Percentiles rank a stretch among this genome's conserved stretches.
These are phyloP conservation scores for Ophiocordyceps camponoti-saundersi DNA, from an alignment of 2,329 filamentous ascomycete genomes.

Conservation along the genomic window DNA sequence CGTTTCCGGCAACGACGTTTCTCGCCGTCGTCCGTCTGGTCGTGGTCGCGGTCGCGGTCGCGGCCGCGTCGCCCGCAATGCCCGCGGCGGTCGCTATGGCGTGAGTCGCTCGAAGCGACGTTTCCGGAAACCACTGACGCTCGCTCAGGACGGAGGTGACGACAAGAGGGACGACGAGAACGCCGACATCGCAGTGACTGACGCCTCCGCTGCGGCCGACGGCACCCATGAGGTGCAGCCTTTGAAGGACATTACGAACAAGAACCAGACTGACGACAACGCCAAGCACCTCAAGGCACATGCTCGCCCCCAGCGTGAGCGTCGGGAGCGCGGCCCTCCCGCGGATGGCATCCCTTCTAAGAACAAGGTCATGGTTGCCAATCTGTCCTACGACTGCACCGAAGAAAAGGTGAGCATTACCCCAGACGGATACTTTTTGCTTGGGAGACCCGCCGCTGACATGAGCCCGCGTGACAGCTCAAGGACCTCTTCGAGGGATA, in stretches of 20 bases:
- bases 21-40: conserved; percentile 43
- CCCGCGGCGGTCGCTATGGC: conserved; percentile 36
- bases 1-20: conserved; percentile 50
- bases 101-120: conserved; percentile 7
- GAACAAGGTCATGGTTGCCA: conserved; percentile 99
- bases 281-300: conserved; percentile 41
- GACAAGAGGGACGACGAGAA: conserved; percentile 29
- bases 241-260: conserved; percentile 45
- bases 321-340: conserved; percentile 77
- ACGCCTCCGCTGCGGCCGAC: conserved; percentile 26
- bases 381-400: conserved; percentile 93
- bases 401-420: conserved; percentile 79
- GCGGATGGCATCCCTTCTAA: conserved; percentile 96
- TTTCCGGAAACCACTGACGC: background rate
- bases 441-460: background rate
- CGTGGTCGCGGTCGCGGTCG: conserved; percentile 53
- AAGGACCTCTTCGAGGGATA: conserved; percentile 94
- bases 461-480: conserved; percentile 38
- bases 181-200: conserved; percentile 21
- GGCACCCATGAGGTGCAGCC: conserved; percentile 36
- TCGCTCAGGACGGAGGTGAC: conserved; percentile 16
- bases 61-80: conserved; percentile 46
- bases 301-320: conserved; percentile 39
- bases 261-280: conserved; percentile 37
- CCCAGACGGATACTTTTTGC: background rate